These are phyloP conservation scores for Candida parachauliodes DNA, from an alignment of 805 yeast genomes.

Conservation along the genomic window DNA sequence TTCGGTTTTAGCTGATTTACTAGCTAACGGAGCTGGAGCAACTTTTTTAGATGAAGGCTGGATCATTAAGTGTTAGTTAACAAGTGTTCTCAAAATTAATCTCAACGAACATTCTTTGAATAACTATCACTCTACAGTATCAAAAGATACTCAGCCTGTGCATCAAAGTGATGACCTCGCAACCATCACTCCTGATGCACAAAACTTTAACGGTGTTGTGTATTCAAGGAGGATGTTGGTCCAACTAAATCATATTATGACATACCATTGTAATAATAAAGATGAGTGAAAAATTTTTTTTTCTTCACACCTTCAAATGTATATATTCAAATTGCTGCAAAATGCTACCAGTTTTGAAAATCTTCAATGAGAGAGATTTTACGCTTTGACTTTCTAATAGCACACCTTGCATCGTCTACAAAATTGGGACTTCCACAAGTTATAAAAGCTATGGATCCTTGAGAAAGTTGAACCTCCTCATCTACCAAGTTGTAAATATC, in stretches of 20 bases:
- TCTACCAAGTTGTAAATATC: slow-evolving; percentile 35
- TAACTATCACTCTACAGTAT: slow-evolving; percentile 38
- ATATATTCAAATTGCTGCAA: too few species aligned
- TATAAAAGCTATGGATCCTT: slow-evolving; percentile 49
- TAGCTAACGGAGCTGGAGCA: slow-evolving; percentile 46
- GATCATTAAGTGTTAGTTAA: slow-evolving; percentile 42
- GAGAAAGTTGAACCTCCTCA: slow-evolving; percentile 31
- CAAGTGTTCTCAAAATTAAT: slow-evolving; percentile 18
- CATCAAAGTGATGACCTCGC: slow-evolving; percentile 28
- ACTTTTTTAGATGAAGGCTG: slow-evolving; percentile 53
- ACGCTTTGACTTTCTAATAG: slow-evolving; percentile 37
- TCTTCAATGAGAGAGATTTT: slow-evolving; percentile 65
- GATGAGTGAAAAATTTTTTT: slow-evolving; percentile 1
- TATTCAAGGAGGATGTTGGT: slow-evolving; percentile 21
- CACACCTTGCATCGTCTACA: slow-evolving; percentile 53
- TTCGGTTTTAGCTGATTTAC: slow-evolving; percentile 27
- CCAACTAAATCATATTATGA: slow-evolving; percentile 17
- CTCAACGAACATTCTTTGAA: slow-evolving; percentile 24
- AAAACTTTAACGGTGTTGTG: slow-evolving; percentile 13
- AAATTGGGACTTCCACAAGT: slow-evolving; percentile 62
- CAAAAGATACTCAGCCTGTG: slow-evolving; percentile 43
- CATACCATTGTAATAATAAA: slow-evolving; percentile 25
- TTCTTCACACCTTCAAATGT: background rate
- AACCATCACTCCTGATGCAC: slow-evolving; percentile 14
- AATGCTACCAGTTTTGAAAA: slow-evolving; percentile 8